Percentiles rank a stretch among this genome's conserved stretches.
Evolutionary conservation across 768 basidiomycete genomes (phyloP).

Genomic region (Gloeostereum incarnatum): DNA sequence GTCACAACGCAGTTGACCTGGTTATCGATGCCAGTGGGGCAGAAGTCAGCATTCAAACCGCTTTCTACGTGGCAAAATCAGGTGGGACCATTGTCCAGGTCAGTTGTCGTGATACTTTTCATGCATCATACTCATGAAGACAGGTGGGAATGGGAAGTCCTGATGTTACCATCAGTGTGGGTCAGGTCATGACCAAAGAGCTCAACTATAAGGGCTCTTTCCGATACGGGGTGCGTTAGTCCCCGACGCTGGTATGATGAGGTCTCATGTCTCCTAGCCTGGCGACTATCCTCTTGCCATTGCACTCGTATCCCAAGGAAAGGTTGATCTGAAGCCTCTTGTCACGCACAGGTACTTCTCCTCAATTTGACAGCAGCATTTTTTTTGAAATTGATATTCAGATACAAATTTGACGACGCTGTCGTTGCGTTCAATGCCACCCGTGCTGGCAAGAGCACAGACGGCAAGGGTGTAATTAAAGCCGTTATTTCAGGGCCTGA

Average conservation of each 20-base stretch:
- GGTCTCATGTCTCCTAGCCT: conserved; percentile 33
- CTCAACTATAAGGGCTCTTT: conserved; percentile 84
- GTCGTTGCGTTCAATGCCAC: conserved; percentile 77
- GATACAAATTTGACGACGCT: conserved; percentile 73
- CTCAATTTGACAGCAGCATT: neutral
- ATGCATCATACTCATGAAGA: neutral
- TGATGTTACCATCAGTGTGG: conserved; percentile 67
- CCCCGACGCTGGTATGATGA: neutral
- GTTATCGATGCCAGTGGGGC: conserved; percentile 92
- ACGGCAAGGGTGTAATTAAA: conserved; percentile 87
- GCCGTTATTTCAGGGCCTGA: conserved; percentile 81
- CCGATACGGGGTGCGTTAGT: conserved; percentile 63
- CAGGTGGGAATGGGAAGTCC: conserved; percentile 85
- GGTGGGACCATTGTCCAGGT: conserved; percentile 74
- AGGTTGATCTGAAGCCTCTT: conserved; percentile 79
- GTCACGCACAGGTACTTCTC: conserved; percentile 71
- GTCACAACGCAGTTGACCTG: conserved; percentile 66
- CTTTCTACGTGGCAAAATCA: conserved; percentile 60
- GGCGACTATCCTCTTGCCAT: conserved; percentile 85
- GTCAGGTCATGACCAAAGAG: conserved; percentile 66
- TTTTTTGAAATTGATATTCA: conserved; percentile 17
- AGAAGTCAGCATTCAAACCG: conserved; percentile 87
- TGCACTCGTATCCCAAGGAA: conserved; percentile 71
- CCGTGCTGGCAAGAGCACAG: conserved; percentile 67
- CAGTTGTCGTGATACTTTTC: conserved; percentile 5